Base-by-base conservation (phyloP, 495 filamentous ascomycete species). In the Daldinia loculata region DNA sequence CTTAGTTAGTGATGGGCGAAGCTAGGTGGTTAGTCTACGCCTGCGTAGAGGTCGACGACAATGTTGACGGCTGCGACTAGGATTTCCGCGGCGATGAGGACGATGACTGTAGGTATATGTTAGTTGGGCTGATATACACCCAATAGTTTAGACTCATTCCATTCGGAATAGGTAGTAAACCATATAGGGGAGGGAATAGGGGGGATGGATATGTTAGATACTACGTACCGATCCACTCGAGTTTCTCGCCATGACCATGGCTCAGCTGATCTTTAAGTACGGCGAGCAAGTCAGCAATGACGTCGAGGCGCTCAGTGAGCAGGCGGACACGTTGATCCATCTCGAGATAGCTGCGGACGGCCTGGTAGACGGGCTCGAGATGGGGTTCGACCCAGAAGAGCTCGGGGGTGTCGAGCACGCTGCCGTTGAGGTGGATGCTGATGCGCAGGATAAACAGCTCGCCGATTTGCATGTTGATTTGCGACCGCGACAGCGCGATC, bases 391-490 rank as follows among this genome's bases (percentile, higher is more conserved):
- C 92, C 95, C 95, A 99, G 87, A 99, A 98, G 22, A 99, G 85
- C 78, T 99, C 95, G 1, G 95, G 95, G 8, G 93, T 95, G 71
- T 99, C 95, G n/a, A 99, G 89, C 11, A 99, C 94, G 27, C 90
- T 94, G 39, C 96, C 96, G 79, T 99, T 97, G 12, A 99, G 85
- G 81, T 99, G 97, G 75, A 99, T 97, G 75, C 95, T 97, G 82
- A 99, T 98, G 29, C 95, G 87, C 11, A 99, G 80, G 74, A 99
- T 98, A 80, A 99, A 99, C 12, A 99, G 88, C 80, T 99, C 92
- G 77, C 95, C 95, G 63, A 99, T 97, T 76, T 98, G 93, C 92
- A 97, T 97, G 82, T 97, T 97, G 85, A 98, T 97, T 76, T 98
- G 86, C 29, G 86, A 84, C 12, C 94, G 87, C 29, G 88, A 91